A percentile compares a stretch with the other conserved stretches of the same genome.
Conservation (phyloP, 495 filamentous ascomycete genomes). For the Hypoxylon cercidicola region DNA sequence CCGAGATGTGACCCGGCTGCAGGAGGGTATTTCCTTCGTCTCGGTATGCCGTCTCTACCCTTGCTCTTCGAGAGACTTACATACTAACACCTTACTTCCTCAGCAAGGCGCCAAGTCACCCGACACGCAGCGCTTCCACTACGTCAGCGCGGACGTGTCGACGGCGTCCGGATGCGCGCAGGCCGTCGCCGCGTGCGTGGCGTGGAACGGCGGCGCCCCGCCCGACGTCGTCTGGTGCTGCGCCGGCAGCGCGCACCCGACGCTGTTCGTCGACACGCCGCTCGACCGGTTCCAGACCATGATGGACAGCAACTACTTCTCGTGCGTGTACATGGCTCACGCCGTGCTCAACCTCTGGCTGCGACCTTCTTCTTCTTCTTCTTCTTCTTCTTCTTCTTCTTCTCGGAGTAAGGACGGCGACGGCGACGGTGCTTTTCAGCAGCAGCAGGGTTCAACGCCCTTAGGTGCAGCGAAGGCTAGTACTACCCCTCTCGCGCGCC, state of each 20-base stretch:
- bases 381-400: too few relatives aligned
- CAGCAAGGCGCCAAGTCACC: constrained; percentile 60
- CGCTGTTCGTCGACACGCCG: constrained; percentile 76
- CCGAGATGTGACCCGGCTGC: constrained; percentile 71
- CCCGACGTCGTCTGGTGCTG: constrained; percentile 90
- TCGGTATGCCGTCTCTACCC: constrained; percentile 56
- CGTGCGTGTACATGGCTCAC: constrained; percentile 80
- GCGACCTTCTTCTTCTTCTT: too few relatives aligned
- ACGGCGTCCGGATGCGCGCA: constrained; percentile 66
- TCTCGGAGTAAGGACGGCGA: too few relatives aligned
- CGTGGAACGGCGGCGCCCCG: constrained; percentile 75
- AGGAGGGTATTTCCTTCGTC: constrained; percentile 69
- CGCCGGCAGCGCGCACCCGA: constrained; percentile 73
- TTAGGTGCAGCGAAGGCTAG: constrained; percentile 3
- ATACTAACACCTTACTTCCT: neutral
- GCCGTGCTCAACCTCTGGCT: constrained; percentile 65
- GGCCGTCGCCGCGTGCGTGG: constrained; percentile 67
- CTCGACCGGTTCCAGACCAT: constrained; percentile 69
- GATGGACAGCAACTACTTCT: constrained; percentile 88
- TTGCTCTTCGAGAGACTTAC: neutral
- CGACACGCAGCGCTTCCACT: constrained; percentile 74
- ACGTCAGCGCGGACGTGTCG: constrained; percentile 80
- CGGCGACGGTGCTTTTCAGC: too few relatives aligned
- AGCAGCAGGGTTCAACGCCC: neutral
- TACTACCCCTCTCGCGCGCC: constrained; percentile 56